These are phyloP conservation scores for Lepidium sativum DNA, from an alignment of 345 rosid genomes.

Conservation along the genomic window DNA sequence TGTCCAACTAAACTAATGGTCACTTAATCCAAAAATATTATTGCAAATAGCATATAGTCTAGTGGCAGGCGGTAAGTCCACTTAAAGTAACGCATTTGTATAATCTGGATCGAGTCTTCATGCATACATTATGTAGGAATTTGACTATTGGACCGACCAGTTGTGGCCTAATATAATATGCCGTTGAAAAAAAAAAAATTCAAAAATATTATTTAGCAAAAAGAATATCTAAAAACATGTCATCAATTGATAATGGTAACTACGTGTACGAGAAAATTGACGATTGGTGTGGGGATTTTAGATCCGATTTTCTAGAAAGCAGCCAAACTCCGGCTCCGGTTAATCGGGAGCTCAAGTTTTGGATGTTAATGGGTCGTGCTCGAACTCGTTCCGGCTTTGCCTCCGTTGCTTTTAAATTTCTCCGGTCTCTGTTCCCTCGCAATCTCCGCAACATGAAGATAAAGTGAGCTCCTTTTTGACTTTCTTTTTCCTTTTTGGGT, in stretches of 20 bases:
- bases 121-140: too few relatives aligned
- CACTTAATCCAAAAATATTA: neutral
- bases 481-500: neutral
- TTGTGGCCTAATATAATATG: too few relatives aligned
- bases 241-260: neutral
- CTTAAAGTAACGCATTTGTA: too few relatives aligned
- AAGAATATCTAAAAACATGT: neutral
- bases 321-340: slow-evolving; percentile 12
- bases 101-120: too few relatives aligned
- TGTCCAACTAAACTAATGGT: neutral
- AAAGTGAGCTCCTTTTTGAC: slow-evolving; percentile 19
- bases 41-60: too few relatives aligned
- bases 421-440: slow-evolving; percentile 33
- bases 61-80: too few relatives aligned
- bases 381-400: slow-evolving; percentile 24
- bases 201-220: neutral
- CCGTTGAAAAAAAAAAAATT: neutral
- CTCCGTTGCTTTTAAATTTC: slow-evolving; percentile 24
- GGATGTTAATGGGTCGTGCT: slow-evolving; percentile 31
- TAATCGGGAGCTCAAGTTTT: slow-evolving; percentile 7
- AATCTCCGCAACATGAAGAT: slow-evolving; percentile 29
- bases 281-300: neutral
- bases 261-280: neutral
- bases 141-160: too few relatives aligned
- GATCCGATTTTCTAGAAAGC: slow-evolving; percentile 36